Evolutionary conservation across 331 rosid species (phyloP).

Genomic region (Acacia concinna): DNA sequence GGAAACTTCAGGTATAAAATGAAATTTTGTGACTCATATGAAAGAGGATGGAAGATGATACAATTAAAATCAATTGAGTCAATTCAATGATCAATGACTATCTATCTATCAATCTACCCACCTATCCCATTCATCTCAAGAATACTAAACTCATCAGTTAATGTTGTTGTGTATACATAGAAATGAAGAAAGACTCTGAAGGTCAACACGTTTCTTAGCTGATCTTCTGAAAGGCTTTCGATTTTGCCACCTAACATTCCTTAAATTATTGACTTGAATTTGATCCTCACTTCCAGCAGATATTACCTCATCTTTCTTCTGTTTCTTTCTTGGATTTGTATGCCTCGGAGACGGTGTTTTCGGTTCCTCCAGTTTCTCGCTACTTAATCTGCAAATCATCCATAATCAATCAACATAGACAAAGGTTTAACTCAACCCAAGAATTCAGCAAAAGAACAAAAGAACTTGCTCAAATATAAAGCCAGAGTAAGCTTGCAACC

Average conservation of each 20-base stretch:
- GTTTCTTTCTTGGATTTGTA: slow-evolving; percentile 58
- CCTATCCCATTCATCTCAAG: background rate
- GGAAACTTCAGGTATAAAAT: background rate
- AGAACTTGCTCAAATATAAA: no score
- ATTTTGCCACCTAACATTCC: slow-evolving; percentile 75
- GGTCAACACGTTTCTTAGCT: slow-evolving; percentile 65
- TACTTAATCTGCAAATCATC: slow-evolving; percentile 50
- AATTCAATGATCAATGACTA: slow-evolving; percentile 57
- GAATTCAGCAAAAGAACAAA: background rate
- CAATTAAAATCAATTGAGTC: slow-evolving; percentile 59
- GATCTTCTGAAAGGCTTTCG: slow-evolving; percentile 89
- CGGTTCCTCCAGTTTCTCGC: slow-evolving; percentile 68
- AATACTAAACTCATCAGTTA: slow-evolving; percentile 5
- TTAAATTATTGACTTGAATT: slow-evolving; percentile 22
- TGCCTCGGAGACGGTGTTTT: slow-evolving; percentile 81
- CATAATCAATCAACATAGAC: background rate
- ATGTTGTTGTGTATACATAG: slow-evolving; percentile 37
- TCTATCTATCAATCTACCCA: background rate
- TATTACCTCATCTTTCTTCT: slow-evolving; percentile 40
- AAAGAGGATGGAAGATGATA: slow-evolving; percentile 34
- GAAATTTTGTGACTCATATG: slow-evolving; percentile 5
- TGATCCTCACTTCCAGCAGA: slow-evolving; percentile 32
- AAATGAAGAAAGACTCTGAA: slow-evolving; percentile 57
- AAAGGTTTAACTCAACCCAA: no score
- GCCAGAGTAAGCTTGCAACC: background rate